These are phyloP conservation scores for Cladosporium sp. DNA, from an alignment of 2,329 filamentous ascomycete genomes.

Conservation along the genomic window DNA sequence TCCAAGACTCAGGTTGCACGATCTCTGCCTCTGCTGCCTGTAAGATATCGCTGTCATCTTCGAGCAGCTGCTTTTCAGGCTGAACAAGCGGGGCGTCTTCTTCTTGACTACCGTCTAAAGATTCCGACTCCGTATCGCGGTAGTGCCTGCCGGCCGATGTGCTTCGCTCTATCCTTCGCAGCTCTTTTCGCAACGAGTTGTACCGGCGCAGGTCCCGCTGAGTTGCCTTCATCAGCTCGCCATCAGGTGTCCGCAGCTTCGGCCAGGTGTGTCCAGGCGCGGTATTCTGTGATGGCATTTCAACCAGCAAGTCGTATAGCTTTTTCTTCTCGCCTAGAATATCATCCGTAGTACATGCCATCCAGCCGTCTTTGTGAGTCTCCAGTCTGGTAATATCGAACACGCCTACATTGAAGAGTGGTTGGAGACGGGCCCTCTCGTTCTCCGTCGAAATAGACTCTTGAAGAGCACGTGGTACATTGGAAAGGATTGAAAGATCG, in stretches of 20 bases:
- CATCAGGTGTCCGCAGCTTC: conserved; percentile 65
- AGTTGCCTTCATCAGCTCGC: conserved; percentile 74
- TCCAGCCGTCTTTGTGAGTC: conserved; percentile 71
- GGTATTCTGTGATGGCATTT: conserved; percentile 61
- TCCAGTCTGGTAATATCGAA: conserved; percentile 81
- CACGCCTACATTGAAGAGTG: conserved; percentile 90
- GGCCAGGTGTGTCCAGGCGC: conserved; percentile 64
- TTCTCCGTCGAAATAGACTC: conserved; percentile 63
- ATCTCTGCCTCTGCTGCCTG: conserved; percentile 37
- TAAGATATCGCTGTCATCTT: conserved; percentile 23
- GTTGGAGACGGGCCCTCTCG: conserved; percentile 52
- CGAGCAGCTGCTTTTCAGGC: conserved; percentile 21
- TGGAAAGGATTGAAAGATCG: conserved; percentile 88
- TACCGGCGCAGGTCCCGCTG: conserved; percentile 87
- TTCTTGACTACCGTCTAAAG: conserved; percentile 24
- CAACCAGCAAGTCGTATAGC: conserved; percentile 87
- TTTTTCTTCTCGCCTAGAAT: conserved; percentile 84
- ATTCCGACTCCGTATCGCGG: conserved; percentile 30
- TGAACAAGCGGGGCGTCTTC: conserved; percentile 27
- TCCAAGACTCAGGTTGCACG: conserved; percentile 63
- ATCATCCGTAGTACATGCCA: conserved; percentile 93
- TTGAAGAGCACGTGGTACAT: conserved; percentile 73
- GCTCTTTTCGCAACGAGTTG: conserved; percentile 59
- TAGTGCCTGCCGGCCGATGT: conserved; percentile 31
- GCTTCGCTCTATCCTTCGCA: conserved; percentile 37